Evolutionary conservation across 1,284 basidiomycete species (phyloP), one percentile per base, ranked within the genome.

Genomic region (Rhodotorula sp.): DNA sequence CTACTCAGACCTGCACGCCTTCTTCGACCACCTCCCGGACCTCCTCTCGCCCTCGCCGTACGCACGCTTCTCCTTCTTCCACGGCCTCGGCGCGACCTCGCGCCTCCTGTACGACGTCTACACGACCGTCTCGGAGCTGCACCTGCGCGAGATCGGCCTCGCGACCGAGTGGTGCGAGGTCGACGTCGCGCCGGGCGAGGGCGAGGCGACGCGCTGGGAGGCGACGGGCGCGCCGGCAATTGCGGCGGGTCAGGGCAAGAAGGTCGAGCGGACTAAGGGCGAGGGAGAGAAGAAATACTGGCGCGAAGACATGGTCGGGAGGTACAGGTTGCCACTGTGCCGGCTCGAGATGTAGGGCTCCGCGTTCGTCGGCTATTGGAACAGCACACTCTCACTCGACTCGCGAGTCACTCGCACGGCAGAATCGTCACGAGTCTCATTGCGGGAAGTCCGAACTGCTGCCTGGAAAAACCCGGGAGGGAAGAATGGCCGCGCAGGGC

Each of bases 51-150:
- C 62, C 17, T 65, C 65, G 4, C 55, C 63, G 1, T 87, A 89
- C 13, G 84, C 89, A 7, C 80, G 80, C n/a, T 93, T 96, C 81
- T 91, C 93, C 69, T 99, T 98, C 83, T 99, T 98, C 86, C 93
- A 99, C 80, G 96, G 96, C 8, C 86, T 99, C 1, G 97, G 92
- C 23, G 96, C 93, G 34, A 98, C 94, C 14, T 72, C 65, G 0
- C 66, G 71, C 50, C 34, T 65, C 27, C 67, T 78, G 55, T 97
- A 97, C 82, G 93, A 97, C 77, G 91, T 98, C 8, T 96, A 93
- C 79, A 93, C 91, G 1, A 52, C 64, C 17, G 78, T 79, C 19
- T 86, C 91, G 0, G 94, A 96, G 73, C 82, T 97, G 50, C 93
- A 99, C 79, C 86, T 99, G 45, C 84, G 87, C 21, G 89, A 92